Evolutionary conservation across 176 grass and related monocot genomes (phyloP).

Genomic region (Otatea glauca): DNA sequence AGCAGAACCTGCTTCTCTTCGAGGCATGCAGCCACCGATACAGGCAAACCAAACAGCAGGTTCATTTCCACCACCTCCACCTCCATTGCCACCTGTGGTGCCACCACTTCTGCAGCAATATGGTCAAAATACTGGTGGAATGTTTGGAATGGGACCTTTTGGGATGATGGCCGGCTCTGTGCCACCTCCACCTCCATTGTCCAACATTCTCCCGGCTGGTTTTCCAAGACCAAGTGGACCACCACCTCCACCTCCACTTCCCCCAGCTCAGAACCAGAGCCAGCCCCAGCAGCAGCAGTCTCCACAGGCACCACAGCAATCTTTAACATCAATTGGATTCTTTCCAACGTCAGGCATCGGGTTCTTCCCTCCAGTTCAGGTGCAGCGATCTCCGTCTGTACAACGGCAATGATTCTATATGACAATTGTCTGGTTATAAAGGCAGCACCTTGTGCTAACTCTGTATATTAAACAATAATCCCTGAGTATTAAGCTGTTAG

Average conservation of each 20-base stretch:
- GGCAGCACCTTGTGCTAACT: constrained; percentile 52
- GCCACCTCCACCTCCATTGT: constrained; percentile 60
- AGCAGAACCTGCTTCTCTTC: constrained; percentile 44
- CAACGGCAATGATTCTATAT: constrained; percentile 63
- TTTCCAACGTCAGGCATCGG: constrained; percentile 63
- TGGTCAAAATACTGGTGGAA: constrained; percentile 57
- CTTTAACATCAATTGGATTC: constrained; percentile 59
- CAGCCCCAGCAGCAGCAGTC: constrained; percentile 74
- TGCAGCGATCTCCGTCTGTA: constrained; percentile 70
- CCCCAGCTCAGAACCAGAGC: constrained; percentile 50
- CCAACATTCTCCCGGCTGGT: constrained; percentile 44
- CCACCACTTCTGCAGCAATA: constrained; percentile 70
- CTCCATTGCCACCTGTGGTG: constrained; percentile 62
- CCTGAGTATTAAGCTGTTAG: constrained; percentile 8
- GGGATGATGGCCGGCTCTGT: constrained; percentile 56
- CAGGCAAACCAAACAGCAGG: constrained; percentile 49
- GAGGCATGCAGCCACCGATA: constrained; percentile 36
- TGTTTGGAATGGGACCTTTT: constrained; percentile 56
- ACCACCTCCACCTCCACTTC: constrained; percentile 51
- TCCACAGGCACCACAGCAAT: constrained; percentile 57
- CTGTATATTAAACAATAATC: constrained; percentile 66
- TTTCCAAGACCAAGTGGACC: constrained; percentile 53
- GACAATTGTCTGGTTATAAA: constrained; percentile 31
- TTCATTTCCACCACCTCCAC: constrained; percentile 61
- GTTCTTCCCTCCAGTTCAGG: constrained; percentile 73